Conservation (phyloP, 1,284 basidiomycete species). For the Cutaneotrichosporon dermatis region DNA sequence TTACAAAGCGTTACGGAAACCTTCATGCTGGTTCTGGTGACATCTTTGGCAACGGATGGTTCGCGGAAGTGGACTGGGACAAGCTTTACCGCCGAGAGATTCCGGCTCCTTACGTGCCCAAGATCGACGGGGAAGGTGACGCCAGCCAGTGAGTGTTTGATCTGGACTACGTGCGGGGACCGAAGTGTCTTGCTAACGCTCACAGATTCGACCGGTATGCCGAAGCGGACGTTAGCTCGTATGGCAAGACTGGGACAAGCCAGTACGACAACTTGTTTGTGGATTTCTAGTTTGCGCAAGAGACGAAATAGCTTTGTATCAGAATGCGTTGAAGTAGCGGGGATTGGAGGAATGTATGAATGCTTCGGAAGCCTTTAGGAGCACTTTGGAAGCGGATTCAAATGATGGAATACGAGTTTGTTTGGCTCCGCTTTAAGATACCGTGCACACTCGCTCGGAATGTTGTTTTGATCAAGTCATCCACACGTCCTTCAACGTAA, state of each 20-base stretch:
- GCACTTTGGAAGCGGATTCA: no score
- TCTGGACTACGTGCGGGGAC: neutral
- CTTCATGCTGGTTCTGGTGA: constrained; percentile 86
- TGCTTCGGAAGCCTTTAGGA: no score
- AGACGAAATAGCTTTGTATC: constrained; percentile 2
- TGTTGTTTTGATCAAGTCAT: no score
- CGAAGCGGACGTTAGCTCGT: constrained; percentile 49
- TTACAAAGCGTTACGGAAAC: constrained; percentile 90
- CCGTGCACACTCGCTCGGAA: no score
- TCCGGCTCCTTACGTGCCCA: constrained; percentile 91
- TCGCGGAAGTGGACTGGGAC: constrained; percentile 92
- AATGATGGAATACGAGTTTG: no score
- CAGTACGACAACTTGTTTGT: constrained; percentile 49
- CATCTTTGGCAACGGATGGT: constrained; percentile 96
- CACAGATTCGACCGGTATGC: constrained; percentile 50
- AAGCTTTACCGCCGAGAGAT: constrained; percentile 80
- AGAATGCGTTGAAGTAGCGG: no score
- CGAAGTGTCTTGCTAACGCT: neutral
- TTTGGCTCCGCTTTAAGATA: no score
- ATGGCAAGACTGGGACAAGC: constrained; percentile 47
- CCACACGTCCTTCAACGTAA: neutral
- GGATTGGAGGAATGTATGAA: no score
- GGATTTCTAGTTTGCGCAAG: constrained; percentile 36
- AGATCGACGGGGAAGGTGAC: constrained; percentile 78
- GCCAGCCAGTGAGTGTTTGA: constrained; percentile 71